Base-by-base conservation (phyloP, 352 stramenopile species). In the Globisporangium okanoganense region DNA sequence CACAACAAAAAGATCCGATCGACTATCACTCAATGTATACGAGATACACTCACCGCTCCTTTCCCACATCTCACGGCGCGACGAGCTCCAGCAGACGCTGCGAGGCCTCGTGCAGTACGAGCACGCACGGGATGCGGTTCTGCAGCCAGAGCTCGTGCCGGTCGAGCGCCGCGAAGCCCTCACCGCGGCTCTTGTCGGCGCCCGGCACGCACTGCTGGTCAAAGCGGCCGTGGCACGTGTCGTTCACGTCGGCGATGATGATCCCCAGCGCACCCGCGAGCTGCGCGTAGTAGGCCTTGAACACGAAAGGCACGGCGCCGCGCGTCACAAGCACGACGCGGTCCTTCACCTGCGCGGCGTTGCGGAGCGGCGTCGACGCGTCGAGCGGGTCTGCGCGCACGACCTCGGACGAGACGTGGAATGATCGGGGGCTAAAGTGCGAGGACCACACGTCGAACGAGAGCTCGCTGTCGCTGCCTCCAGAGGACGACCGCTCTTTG, bases 161-260 rank as follows among this genome's bases (percentile, higher is more conserved):
- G 16, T 92, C 85, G 31, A 66, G 66, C 8, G 64, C 63, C 2
- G 73, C 81, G 55, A 94, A 90, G 22, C 85, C 85, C 56, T 90
- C 75, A 45, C 75, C 70, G 7, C 71, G 60, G 16, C 31, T 60
- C 38, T 76, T 73, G 49, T 79, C 71, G 14, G 74, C 73, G 1
- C 85, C 85, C 5, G 82, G 75, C 29, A 90, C 79, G 59, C 85
- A 94, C 43, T 62, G 69, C 58, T 91, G 76, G 65, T 92, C 82
- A 61, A 94, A 94, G 24, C 59, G 65, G 8, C 68, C 66, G 1
- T 18, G 43, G 41, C 85, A 94, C 16, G 56, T 54, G 53, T 73
- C 72, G 36, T 72, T 63, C 24, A 70, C 58, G 53, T 94, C 82
- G 2, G 67, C 68, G 38, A 92, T 78, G 29, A 94, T 59, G 24